phyloP scores from a whole-genome alignment of 202 grass and related monocot species.

The Brachypodium distachyon region DNA sequence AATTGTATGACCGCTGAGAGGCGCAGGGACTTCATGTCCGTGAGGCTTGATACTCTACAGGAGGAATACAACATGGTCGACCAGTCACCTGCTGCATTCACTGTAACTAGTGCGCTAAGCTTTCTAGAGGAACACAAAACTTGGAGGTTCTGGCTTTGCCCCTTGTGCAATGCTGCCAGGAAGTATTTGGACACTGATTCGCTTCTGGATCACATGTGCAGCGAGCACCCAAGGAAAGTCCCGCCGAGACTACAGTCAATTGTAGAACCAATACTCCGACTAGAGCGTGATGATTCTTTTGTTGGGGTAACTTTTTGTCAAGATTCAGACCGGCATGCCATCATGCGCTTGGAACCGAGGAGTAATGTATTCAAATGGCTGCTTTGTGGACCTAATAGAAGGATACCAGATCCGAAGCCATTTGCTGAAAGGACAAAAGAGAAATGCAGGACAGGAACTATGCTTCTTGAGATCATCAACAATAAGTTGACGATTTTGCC shows the following conservation, averaged over 20 bases:
- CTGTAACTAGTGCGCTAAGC: neutral
- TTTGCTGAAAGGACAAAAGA: neutral
- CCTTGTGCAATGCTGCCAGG: slow-evolving; percentile 12
- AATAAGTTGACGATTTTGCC: slow-evolving; percentile 18
- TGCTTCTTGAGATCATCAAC: slow-evolving; percentile 21
- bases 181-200: neutral
- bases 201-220: slow-evolving; percentile 28
- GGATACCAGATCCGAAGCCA: neutral
- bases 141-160: slow-evolving; percentile 31
- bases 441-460: neutral
- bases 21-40: neutral
- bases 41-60: neutral
- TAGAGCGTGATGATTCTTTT: neutral
- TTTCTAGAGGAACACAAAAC: slow-evolving; percentile 3
- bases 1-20: neutral
- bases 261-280: neutral
- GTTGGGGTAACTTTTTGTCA: neutral
- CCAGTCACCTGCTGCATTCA: neutral
- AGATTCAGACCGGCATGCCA: slow-evolving; percentile 5
- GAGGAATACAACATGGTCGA: slow-evolving; percentile 16
- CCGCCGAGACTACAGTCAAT: slow-evolving; percentile 11
- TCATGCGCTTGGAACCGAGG: neutral
- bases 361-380: slow-evolving; percentile 22
- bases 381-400: slow-evolving; percentile 23
- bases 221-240: slow-evolving; percentile 14